Percentiles rank a stretch among this genome's conserved stretches.
phyloP scores from a whole-genome alignment of 495 filamentous ascomycete species.

The Neurospora sp. region DNA sequence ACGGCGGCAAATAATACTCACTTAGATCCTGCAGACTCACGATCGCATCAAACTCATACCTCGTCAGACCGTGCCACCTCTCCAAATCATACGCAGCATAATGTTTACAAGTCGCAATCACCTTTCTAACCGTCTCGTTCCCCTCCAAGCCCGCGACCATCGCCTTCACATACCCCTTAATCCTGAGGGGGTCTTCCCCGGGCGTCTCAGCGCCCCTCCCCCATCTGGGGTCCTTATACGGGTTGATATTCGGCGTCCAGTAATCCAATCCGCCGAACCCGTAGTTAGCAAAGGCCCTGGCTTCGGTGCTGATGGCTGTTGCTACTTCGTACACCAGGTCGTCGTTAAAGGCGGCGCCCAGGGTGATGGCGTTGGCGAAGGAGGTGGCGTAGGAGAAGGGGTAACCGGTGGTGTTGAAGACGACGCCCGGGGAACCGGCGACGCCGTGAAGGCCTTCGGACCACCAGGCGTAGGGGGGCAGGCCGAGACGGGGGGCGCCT shows the following conservation, averaged over 20 bases:
- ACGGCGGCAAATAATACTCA: slow-evolving; percentile 40
- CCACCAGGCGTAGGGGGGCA: slow-evolving; percentile 43
- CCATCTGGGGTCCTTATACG: slow-evolving; percentile 44
- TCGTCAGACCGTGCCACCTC: slow-evolving; percentile 22
- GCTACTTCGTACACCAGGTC: slow-evolving; percentile 33
- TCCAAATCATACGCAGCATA: slow-evolving; percentile 59
- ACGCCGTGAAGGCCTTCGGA: slow-evolving; percentile 44
- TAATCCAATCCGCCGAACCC: slow-evolving; percentile 48
- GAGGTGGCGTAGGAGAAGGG: slow-evolving; percentile 36
- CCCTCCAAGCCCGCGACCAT: slow-evolving; percentile 55
- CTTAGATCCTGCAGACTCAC: slow-evolving; percentile 29
- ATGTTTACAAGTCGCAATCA: slow-evolving; percentile 58
- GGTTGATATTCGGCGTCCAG: slow-evolving; percentile 64
- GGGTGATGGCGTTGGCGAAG: slow-evolving; percentile 37
- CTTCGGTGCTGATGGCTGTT: slow-evolving; percentile 47
- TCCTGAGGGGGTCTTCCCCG: slow-evolving; percentile 11
- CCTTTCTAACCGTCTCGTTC: slow-evolving; percentile 25
- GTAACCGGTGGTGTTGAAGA: slow-evolving; percentile 17
- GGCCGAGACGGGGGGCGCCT: slow-evolving; percentile 30
- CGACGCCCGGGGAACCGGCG: slow-evolving; percentile 24
- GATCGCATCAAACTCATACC: slow-evolving; percentile 28
- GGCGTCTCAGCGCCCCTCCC: slow-evolving; percentile 35
- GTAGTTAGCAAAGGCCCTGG: slow-evolving; percentile 56
- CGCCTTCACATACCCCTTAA: slow-evolving; percentile 47
- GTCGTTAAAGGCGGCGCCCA: slow-evolving; percentile 39